phyloP scores from a whole-genome alignment of 2,329 filamentous ascomycete genomes.

The Fusarium foetens region DNA sequence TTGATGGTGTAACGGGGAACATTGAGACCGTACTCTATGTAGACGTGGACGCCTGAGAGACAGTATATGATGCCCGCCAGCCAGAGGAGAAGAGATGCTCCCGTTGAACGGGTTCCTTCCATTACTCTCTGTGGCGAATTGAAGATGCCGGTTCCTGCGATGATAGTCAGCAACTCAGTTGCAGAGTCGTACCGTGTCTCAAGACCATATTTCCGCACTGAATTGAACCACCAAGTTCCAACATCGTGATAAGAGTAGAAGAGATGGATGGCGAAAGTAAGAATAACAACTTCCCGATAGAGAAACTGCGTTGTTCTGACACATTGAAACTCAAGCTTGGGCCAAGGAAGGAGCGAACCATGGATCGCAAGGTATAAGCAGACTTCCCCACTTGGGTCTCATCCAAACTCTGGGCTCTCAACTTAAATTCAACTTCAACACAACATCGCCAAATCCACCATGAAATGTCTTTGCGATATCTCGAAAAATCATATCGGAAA shows the following conservation, averaged over 20 bases:
- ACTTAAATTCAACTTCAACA: conserved; percentile 41
- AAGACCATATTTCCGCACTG: background rate
- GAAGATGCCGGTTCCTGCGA: conserved; percentile 51
- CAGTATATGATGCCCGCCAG: conserved; percentile 53
- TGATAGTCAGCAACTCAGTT: conserved; percentile 20
- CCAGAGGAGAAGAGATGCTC: conserved; percentile 54
- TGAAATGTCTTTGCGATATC: background rate
- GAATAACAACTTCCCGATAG: background rate
- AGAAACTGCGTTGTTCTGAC: conserved; percentile 8
- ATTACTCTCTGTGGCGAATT: conserved; percentile 50
- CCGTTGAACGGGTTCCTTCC: conserved; percentile 47
- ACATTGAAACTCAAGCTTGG: conserved; percentile 29
- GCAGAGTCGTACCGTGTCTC: background rate
- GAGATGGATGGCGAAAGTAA: background rate
- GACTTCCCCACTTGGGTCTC: conserved; percentile 38
- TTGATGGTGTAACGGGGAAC: conserved; percentile 55
- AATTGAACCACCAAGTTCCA: background rate
- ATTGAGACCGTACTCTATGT: conserved; percentile 59
- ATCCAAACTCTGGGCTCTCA: conserved; percentile 5
- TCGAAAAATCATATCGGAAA: background rate
- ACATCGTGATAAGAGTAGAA: background rate
- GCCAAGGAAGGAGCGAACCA: conserved; percentile 21
- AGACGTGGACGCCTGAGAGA: conserved; percentile 50
- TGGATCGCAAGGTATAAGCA: conserved; percentile 10
- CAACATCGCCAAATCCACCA: background rate